These are phyloP conservation scores for Podila clonocystis DNA, from an alignment of 192 early-diverging fungal species.

Conservation along the genomic window DNA sequence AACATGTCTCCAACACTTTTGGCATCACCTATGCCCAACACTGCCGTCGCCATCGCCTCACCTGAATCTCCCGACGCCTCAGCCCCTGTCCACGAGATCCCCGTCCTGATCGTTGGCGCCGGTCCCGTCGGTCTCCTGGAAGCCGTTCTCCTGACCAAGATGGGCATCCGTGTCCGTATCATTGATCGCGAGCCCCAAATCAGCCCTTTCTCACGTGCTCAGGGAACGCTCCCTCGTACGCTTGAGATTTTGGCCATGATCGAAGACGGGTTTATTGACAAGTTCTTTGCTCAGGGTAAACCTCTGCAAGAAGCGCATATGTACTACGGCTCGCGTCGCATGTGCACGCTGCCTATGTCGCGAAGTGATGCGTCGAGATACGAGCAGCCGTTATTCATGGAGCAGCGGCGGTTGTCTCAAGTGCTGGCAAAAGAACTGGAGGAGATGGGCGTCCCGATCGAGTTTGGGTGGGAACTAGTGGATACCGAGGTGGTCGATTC, in stretches of 20 bases:
- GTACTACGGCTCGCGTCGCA: slow-evolving; percentile 4
- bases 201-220: slow-evolving; percentile 25
- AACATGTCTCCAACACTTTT: neutral
- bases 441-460: slow-evolving; percentile 26
- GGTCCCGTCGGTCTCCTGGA: slow-evolving; percentile 36
- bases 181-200: slow-evolving; percentile 35
- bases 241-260: slow-evolving; percentile 34
- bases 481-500: slow-evolving; percentile 29
- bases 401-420: slow-evolving; percentile 10
- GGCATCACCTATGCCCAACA: neutral
- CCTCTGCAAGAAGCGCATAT: neutral
- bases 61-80: neutral
- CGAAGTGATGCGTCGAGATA: slow-evolving; percentile 4
- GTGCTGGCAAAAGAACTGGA: slow-evolving; percentile 17
- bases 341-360: neutral
- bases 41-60: neutral
- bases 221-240: slow-evolving; percentile 35
- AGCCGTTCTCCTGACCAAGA: slow-evolving; percentile 39
- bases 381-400: slow-evolving; percentile 6
- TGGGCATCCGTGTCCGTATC: slow-evolving; percentile 34
- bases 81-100: neutral
- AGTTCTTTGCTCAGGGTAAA: slow-evolving; percentile 7
- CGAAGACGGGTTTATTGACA: slow-evolving; percentile 14
- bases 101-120: slow-evolving; percentile 43
- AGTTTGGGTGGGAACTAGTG: slow-evolving; percentile 41